Evolutionary conservation across 129 eudicot species (phyloP), one percentile per base, ranked within the genome.

Genomic region (Tagetes erecta): DNA sequence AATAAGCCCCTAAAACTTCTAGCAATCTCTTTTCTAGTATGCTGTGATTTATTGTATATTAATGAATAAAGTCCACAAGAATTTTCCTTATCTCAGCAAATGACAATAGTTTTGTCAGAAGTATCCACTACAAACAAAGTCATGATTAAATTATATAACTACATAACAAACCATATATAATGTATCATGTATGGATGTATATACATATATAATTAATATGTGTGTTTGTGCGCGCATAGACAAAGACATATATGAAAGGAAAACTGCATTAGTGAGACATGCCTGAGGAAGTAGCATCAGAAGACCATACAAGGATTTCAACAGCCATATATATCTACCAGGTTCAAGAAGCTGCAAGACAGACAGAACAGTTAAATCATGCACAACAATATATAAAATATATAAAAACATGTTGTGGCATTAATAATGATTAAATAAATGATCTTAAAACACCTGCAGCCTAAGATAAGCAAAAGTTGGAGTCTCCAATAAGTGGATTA

Each of bases 251-350:
- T 30, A 30, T 56, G 30, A 3, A 51, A 51, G 67, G 67, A 11
- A 67, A n/a, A 49, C 46, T 58, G 35, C 44, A 53, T 41, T 70
- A 75, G 27, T 37, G 42, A 75, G 74, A 73, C 77, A 64, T 83
- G 84, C 97, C 97, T 91, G 97, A 41, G 97, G 97, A 76, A 92
- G 93, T 72, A 92, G 82, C 96, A 89, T 92, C 44, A 92, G 82
- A 74, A 92, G 94, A 81, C 96, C 97, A 81, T 92, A 87, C 66
- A 92, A 80, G 37, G 96, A 86, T 85, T 92, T 89, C 72, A 92
- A 76, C 82, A 92, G 73, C 96, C 96, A 89, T 68, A 71, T 77
- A 81, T 92, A 82, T 81, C 87, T 92, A 80, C 91, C 88, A 73
- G 97, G 97, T 78, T 92, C 97, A 75, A 92, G 94, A 81, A 92